Evolutionary conservation across 805 yeast species (phyloP).

Genomic region (Yamadazyma insecticola): DNA sequence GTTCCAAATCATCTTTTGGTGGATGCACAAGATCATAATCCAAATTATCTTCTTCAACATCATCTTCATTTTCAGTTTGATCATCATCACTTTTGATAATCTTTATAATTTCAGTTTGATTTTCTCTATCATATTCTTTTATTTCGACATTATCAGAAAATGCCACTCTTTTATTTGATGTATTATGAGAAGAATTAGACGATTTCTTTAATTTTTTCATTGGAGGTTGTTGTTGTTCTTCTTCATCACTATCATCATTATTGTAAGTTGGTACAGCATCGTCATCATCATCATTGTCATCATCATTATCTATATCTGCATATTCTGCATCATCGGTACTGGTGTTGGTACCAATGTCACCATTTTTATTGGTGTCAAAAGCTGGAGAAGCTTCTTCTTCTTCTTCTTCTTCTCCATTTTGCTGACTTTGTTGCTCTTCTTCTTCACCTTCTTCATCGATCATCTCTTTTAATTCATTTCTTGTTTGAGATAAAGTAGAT

Average conservation of each 20-base stretch:
- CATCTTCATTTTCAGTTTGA: constrained; percentile 13
- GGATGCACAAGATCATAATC: constrained; percentile 16
- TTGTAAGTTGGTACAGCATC: constrained; percentile 17
- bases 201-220: constrained; percentile 10
- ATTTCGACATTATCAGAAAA: constrained; percentile 39
- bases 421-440: too few relatives aligned
- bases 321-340: background rate
- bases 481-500: constrained; percentile 20
- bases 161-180: constrained; percentile 34
- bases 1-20: constrained; percentile 25
- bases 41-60: constrained; percentile 9
- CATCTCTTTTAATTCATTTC: constrained; percentile 29
- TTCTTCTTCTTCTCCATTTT: too few relatives aligned
- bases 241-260: constrained; percentile 16
- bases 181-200: constrained; percentile 18
- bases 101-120: constrained; percentile 19
- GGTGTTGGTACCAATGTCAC: background rate
- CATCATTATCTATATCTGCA: background rate
- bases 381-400: constrained; percentile 28
- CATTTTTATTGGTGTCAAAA: constrained; percentile 14
- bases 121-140: constrained; percentile 38
- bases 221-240: constrained; percentile 9
- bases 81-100: constrained; percentile 20
- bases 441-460: constrained; percentile 9
- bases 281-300: constrained; percentile 1